phyloP scores from a whole-genome alignment of 2,329 filamentous ascomycete species.

The Xenoacremonium recifei region DNA sequence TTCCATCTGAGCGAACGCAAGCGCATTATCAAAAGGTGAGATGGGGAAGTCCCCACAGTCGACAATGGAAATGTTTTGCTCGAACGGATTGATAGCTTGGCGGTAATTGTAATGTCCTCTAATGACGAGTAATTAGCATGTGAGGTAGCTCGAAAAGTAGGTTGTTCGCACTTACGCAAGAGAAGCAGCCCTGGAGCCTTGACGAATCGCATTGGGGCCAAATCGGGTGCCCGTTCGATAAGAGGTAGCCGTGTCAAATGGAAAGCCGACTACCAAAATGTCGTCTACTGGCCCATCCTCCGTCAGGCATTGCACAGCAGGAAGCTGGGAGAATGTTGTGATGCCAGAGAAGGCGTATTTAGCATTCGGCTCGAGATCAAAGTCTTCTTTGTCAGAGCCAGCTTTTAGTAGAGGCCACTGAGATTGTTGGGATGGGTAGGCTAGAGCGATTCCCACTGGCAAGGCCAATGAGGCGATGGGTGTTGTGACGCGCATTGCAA shows the following conservation, averaged over 20 bases:
- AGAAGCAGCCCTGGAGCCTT: slow-evolving; percentile 4
- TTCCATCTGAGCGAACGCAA: slow-evolving; percentile 8
- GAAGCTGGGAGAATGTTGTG: neutral
- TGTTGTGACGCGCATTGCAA: too few relatives aligned
- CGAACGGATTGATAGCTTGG: slow-evolving; percentile 1
- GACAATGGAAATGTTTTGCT: slow-evolving; percentile 2
- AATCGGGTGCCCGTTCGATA: slow-evolving; percentile 5
- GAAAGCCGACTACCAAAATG: slow-evolving; percentile 5
- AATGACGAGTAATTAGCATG: too few relatives aligned
- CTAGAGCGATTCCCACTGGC: too few relatives aligned
- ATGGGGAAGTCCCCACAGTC: slow-evolving; percentile 7
- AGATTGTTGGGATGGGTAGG: neutral
- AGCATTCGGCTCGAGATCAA: neutral
- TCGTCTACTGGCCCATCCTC: slow-evolving; percentile 3
- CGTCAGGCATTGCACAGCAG: neutral
- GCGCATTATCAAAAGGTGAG: slow-evolving; percentile 5
- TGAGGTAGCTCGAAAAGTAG: too few relatives aligned
- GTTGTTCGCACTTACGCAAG: neutral
- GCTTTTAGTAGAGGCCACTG: neutral
- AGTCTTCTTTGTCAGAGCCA: neutral
- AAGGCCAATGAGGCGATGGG: too few relatives aligned
- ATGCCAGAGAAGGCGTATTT: neutral
- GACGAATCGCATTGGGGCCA: slow-evolving; percentile 4
- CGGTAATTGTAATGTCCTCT: slow-evolving; percentile 3
- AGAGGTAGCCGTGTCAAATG: slow-evolving; percentile 6